Base-by-base conservation (phyloP, 805 yeast species). In the Isabelozyma pseudorhagii region DNA sequence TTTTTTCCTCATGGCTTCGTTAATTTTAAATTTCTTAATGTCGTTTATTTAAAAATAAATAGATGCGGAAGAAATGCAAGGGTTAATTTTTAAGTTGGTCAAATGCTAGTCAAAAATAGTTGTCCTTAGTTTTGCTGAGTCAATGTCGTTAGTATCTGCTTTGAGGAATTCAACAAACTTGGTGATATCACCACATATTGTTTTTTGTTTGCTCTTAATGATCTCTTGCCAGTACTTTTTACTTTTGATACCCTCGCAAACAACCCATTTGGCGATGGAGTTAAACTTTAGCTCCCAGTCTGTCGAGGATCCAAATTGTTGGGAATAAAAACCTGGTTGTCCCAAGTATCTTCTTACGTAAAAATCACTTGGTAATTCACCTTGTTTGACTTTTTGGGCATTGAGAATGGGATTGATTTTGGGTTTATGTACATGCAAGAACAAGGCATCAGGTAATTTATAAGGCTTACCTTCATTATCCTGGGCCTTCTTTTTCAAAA, bases 241-340 rank as follows among this genome's bases (percentile, higher is more conserved):
- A 42, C 61, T 59, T n/a, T 50, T 51, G 31, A 68, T 49, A 3
- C 57, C 68, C 9, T 54, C 56, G 50, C 75, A 70, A 11, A 64
- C 65, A 15, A 66, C 50, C 67, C 66, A 67, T 38, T 62, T 54
- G 42, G 69, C 57, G 29, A 68, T 58, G 6, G 72, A 51, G 48
- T 67, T 72, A 51, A 69, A 64, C 46, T 58, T 54, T 42, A 70
- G 54, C 49, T 70, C 74, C 75, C 75, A 70, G 49, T 70, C 75
- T 5, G 49, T 46, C 1, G 44, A 27, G 17, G 55, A 55, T 21
- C 59, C 53, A 9, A 58, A 48, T 3, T 50, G 27, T 4, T 56
- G 55, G 4, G 53, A 52, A 41, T 51, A 50, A 21, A 40, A 50
- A 7, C 64, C 65, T 8, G 60, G 58, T 8, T 44, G 29, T 8